phyloP scores from a whole-genome alignment of 2,329 filamentous ascomycete genomes.

The Epichloe uncinata region DNA sequence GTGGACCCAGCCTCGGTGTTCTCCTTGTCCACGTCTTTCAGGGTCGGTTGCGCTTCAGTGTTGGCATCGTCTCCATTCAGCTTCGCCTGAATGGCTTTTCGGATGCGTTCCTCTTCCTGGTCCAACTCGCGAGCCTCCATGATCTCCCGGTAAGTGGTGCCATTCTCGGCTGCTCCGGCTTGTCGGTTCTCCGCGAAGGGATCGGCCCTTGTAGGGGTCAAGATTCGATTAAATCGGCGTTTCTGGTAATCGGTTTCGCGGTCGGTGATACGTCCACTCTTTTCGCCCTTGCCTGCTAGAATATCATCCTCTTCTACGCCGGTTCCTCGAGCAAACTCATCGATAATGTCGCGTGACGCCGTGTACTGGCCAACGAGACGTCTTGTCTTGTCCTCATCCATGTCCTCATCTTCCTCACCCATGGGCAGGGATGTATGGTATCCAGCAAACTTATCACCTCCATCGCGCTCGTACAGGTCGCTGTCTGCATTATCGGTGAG shows the following conservation, averaged over 20 bases:
- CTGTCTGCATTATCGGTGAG: conserved; percentile 83
- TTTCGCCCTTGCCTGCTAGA: conserved; percentile 67
- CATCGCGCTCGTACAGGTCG: conserved; percentile 70
- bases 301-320: conserved; percentile 90
- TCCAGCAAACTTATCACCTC: conserved; percentile 68
- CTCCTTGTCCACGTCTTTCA: conserved; percentile 65
- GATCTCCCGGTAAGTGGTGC: conserved; percentile 72
- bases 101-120: conserved; percentile 81
- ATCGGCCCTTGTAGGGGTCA: conserved; percentile 78
- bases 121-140: conserved; percentile 89
- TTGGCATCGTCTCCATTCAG: conserved; percentile 44
- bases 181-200: conserved; percentile 68
- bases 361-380: conserved; percentile 92
- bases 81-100: conserved; percentile 66
- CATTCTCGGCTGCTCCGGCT: conserved; percentile 53
- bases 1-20: conserved; percentile 57
- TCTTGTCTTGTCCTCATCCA: conserved; percentile 61
- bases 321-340: conserved; percentile 76
- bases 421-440: conserved; percentile 85
- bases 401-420: conserved; percentile 64
- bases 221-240: conserved; percentile 73
- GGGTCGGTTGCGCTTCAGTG: conserved; percentile 55
- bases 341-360: conserved; percentile 78
- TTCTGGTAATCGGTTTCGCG: conserved; percentile 98
- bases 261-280: conserved; percentile 79